phyloP scores from a whole-genome alignment of 257 asterid species.

The Cinchona pubescens region DNA sequence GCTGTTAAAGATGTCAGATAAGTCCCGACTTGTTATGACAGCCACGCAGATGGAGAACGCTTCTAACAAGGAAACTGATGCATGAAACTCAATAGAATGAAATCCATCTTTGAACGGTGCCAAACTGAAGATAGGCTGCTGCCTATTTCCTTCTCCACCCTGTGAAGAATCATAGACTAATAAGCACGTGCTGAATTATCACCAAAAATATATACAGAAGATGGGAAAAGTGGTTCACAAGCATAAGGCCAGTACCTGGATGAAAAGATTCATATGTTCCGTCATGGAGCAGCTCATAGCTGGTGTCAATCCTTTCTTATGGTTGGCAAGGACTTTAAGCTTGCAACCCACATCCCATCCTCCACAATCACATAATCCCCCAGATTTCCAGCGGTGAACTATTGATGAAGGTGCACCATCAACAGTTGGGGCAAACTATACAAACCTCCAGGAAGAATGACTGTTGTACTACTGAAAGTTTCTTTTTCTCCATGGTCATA shows the following conservation, averaged over 20 bases:
- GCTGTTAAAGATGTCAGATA: slow-evolving; percentile 40
- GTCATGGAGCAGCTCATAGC: slow-evolving; percentile 22
- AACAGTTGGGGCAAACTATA: slow-evolving; percentile 68
- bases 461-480: slow-evolving; percentile 32
- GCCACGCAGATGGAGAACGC: slow-evolving; percentile 85
- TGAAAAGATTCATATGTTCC: slow-evolving; percentile 46
- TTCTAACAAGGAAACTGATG: slow-evolving; percentile 63
- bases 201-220: not conserved
- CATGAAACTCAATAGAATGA: slow-evolving; percentile 57
- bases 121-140: slow-evolving; percentile 65
- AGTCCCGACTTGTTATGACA: slow-evolving; percentile 44
- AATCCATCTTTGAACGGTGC: slow-evolving; percentile 54
- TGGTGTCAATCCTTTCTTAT: slow-evolving; percentile 26
- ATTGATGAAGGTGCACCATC: slow-evolving; percentile 71
- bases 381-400: slow-evolving; percentile 71
- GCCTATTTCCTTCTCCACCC: slow-evolving; percentile 50
- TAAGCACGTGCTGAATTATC: slow-evolving; percentile 1
- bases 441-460: slow-evolving; percentile 70
- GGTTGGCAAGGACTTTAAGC: slow-evolving; percentile 57
- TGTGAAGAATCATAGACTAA: slow-evolving; percentile 24
- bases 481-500: slow-evolving; percentile 20
- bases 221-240: not conserved
- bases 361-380: slow-evolving; percentile 94
- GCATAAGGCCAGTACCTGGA: slow-evolving; percentile 46
- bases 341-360: slow-evolving; percentile 99